Evolutionary conservation across 2,329 filamentous ascomycete species (phyloP).

Genomic region (Triangularia verruculosa): DNA sequence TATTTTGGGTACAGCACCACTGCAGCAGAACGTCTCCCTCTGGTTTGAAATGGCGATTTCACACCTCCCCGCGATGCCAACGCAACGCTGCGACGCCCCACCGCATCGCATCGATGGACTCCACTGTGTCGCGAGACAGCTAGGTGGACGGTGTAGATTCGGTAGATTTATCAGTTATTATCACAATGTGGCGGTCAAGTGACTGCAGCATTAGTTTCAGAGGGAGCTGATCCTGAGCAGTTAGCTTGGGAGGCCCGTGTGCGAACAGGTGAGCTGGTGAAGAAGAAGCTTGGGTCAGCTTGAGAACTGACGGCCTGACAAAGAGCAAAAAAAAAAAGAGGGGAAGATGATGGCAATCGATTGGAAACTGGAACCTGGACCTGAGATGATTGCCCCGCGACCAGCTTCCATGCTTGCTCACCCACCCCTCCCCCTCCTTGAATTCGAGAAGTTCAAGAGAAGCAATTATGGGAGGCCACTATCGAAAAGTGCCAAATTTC

Average conservation of each 20-base stretch:
- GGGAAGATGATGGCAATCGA: background rate
- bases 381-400: constrained; percentile 5
- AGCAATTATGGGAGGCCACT: background rate
- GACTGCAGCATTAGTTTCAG: background rate
- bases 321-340: background rate
- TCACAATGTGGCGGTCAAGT: constrained; percentile 12
- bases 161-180: background rate
- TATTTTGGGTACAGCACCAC: constrained; percentile 19
- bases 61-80: constrained; percentile 25
- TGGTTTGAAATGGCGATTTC: constrained; percentile 3
- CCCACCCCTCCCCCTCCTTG: background rate
- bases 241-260: background rate
- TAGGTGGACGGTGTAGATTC: constrained; percentile 4
- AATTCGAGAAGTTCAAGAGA: constrained; percentile 3
- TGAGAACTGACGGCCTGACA: background rate
- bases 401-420: background rate
- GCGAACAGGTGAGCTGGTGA: background rate
- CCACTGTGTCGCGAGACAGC: constrained; percentile 13
- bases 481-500: constrained; percentile 8
- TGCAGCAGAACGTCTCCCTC: constrained; percentile 9
- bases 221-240: background rate
- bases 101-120: constrained; percentile 9
- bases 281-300: background rate
- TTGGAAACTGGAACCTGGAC: background rate
- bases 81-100: constrained; percentile 26